Evolutionary conservation across 306 rosid genomes (phyloP).

Genomic region (Amphicarpaea edgeworthii): DNA sequence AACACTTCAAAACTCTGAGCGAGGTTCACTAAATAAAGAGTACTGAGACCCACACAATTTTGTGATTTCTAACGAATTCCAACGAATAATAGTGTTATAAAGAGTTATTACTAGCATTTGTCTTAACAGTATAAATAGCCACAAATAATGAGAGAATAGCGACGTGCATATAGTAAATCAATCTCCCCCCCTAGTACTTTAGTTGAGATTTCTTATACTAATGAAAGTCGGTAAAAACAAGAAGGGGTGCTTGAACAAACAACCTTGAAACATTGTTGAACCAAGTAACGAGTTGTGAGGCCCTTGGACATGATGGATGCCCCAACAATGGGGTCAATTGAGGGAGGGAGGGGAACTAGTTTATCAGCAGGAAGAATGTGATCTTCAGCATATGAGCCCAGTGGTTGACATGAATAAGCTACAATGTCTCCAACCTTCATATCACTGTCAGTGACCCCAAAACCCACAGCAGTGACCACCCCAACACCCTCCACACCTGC

Average conservation of each 20-base stretch:
- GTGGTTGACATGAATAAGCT: conserved; percentile 67
- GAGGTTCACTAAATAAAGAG: background rate
- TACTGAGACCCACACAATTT: background rate
- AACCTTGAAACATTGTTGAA: conserved; percentile 75
- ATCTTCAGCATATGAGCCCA: conserved; percentile 90
- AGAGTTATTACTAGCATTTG: background rate
- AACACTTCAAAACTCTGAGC: background rate
- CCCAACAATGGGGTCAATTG: conserved; percentile 68
- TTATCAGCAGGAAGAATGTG: conserved; percentile 77
- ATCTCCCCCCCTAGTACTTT: background rate
- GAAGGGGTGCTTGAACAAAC: background rate
- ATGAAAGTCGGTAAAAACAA: background rate
- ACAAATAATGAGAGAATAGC: background rate
- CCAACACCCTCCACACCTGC: conserved; percentile 88
- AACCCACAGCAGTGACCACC: conserved; percentile 71
- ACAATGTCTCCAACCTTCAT: conserved; percentile 73
- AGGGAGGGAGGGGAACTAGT: conserved; percentile 73
- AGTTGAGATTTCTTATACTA: background rate
- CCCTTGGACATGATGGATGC: conserved; percentile 76
- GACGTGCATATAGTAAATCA: background rate
- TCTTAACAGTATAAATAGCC: background rate
- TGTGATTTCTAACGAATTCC: background rate
- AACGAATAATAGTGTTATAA: background rate
- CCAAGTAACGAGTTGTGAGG: conserved; percentile 69
- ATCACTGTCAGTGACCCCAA: conserved; percentile 74